Conservation (phyloP, 805 yeast genomes). For the Wickerhamiella alocasiicola region DNA sequence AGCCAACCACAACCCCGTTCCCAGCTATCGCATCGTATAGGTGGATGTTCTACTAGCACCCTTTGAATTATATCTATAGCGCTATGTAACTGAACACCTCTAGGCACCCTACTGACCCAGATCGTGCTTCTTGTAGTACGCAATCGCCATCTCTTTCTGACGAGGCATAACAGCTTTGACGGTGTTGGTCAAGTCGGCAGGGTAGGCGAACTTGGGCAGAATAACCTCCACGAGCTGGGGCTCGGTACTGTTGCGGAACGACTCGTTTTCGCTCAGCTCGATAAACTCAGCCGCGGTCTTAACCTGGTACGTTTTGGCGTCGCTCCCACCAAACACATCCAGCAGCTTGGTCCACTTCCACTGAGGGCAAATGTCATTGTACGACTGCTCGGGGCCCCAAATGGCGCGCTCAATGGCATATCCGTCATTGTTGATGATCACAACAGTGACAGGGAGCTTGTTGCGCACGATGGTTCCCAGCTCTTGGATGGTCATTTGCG, state of each 20-base stretch:
- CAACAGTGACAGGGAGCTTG: constrained; percentile 51
- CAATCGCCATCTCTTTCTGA: background rate
- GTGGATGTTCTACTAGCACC: background rate
- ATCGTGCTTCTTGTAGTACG: constrained; percentile 1
- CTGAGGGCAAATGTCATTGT: constrained; percentile 60
- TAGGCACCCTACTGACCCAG: too few species aligned
- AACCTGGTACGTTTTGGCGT: constrained; percentile 22
- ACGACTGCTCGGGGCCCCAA: constrained; percentile 59
- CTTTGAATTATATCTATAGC: background rate
- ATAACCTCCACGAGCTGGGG: constrained; percentile 48
- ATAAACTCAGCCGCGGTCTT: constrained; percentile 31
- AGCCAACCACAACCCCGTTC: too few species aligned
- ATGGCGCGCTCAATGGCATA: constrained; percentile 83
- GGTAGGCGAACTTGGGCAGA: constrained; percentile 49
- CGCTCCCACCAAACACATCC: background rate
- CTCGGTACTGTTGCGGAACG: constrained; percentile 26
- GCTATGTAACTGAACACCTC: background rate
- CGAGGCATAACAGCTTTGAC: background rate
- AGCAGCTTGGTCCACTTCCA: constrained; percentile 54
- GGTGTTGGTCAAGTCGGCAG: constrained; percentile 22
- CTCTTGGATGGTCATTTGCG: constrained; percentile 90
- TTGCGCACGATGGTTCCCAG: constrained; percentile 49
- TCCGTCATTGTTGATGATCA: constrained; percentile 73
- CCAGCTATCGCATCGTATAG: too few species aligned
- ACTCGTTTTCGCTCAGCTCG: constrained; percentile 28